These are phyloP conservation scores for Aspergillus piperis DNA, from an alignment of 2,329 filamentous ascomycete genomes.

Conservation along the genomic window DNA sequence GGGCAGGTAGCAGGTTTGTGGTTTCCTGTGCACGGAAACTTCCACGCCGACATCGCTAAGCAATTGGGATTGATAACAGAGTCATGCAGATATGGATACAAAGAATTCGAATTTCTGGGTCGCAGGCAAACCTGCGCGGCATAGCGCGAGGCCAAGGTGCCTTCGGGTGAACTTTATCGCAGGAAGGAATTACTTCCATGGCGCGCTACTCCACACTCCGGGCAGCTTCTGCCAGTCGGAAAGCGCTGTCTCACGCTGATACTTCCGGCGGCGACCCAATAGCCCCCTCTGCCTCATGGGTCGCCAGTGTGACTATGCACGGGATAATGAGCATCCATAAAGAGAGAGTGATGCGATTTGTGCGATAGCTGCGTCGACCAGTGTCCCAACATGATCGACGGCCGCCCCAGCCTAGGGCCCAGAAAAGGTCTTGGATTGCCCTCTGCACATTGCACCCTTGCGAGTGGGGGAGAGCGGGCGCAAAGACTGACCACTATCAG, in stretches of 20 bases:
- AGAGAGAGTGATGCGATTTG: not conserved
- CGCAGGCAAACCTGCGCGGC: constrained; percentile 2
- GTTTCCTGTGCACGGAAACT: not conserved
- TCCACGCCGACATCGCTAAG: constrained; percentile 6
- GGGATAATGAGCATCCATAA: not conserved
- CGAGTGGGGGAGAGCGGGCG: not conserved
- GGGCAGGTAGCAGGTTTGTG: constrained; percentile 1
- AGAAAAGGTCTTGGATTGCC: not conserved
- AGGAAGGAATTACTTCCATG: constrained; percentile 7
- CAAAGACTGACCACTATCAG: not conserved
- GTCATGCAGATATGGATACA: constrained; percentile 5
- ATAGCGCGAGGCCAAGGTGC: constrained; percentile 10
- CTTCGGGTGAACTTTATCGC: constrained; percentile 19
- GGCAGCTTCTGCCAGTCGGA: constrained; percentile 7
- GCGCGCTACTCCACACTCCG: constrained; percentile 8
- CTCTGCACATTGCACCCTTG: constrained; percentile 1
- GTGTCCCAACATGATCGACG: not conserved
- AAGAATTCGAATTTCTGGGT: constrained; percentile 7
- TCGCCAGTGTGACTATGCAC: constrained; percentile 1
- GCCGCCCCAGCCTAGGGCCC: not conserved
- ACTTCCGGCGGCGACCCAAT: constrained; percentile 1
- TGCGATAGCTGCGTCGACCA: not conserved
- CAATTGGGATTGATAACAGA: constrained; percentile 9
- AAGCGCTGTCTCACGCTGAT: not conserved
- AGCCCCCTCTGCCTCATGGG: not conserved